phyloP scores from a whole-genome alignment of 2,329 filamentous ascomycete species.

The Clarireedia monteithiana region DNA sequence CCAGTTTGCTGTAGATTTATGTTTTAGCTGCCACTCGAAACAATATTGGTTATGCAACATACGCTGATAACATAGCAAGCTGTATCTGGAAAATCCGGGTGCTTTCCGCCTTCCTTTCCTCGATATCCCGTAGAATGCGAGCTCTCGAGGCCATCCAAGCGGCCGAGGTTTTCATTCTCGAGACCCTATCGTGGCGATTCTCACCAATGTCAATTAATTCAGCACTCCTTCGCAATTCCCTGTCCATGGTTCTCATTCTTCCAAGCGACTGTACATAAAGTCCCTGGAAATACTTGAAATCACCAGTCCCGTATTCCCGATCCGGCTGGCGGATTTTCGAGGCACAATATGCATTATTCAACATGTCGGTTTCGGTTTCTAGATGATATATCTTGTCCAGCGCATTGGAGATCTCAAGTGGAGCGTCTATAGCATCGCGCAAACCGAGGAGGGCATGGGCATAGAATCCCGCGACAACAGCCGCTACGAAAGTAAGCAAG shows the following conservation, averaged over 20 bases:
- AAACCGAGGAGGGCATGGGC: conserved; percentile 13
- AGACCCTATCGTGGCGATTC: conserved; percentile 15
- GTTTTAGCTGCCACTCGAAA: not conserved
- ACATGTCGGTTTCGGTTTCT: conserved; percentile 18
- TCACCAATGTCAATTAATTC: conserved; percentile 11
- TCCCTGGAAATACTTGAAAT: conserved; percentile 19
- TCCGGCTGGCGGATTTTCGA: conserved; percentile 17
- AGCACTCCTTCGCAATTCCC: conserved; percentile 10
- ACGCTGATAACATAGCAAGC: conserved; percentile 19
- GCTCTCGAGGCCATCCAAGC: conserved; percentile 17
- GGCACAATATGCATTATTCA: conserved; percentile 18
- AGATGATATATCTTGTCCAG: conserved; percentile 19
- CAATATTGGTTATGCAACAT: conserved; percentile 6
- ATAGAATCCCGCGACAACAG: conserved; percentile 17
- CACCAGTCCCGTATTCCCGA: conserved; percentile 14
- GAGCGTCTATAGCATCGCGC: conserved; percentile 18
- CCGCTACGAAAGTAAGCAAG: conserved; percentile 17
- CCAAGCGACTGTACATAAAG: conserved; percentile 15
- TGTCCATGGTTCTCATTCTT: conserved; percentile 15
- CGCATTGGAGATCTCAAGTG: conserved; percentile 15
- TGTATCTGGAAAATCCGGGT: conserved; percentile 19
- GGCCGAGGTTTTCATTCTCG: conserved; percentile 16
- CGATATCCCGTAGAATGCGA: conserved; percentile 15
- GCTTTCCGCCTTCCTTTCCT: conserved; percentile 17
- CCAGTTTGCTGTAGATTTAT: conserved; percentile 15